Evolutionary conservation across 2,329 filamentous ascomycete species (phyloP).

Genomic region (Xylariaceae sp.): DNA sequence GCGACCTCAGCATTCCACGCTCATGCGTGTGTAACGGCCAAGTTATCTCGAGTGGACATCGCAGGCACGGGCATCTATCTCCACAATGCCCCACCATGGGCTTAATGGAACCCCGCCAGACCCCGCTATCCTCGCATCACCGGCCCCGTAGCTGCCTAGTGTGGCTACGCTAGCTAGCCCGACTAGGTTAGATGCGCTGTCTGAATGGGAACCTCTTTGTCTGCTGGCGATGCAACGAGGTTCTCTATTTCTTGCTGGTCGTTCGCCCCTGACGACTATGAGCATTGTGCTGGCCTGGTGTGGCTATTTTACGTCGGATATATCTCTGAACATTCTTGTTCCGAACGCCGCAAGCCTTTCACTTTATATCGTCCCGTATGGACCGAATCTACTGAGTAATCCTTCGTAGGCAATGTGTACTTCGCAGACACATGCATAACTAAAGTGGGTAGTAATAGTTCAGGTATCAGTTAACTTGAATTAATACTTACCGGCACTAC

Average conservation of each 20-base stretch:
- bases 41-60: background rate
- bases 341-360: no score
- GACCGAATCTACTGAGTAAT: no score
- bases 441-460: no score
- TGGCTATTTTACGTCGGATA: background rate
- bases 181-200: background rate
- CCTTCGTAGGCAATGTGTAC: no score
- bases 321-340: no score
- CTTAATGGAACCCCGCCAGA: background rate
- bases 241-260: background rate
- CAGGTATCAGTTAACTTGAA: no score
- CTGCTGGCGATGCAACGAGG: background rate
- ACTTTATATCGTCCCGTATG: no score
- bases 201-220: background rate
- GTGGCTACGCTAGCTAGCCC: background rate
- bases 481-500: no score
- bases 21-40: background rate
- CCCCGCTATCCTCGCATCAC: background rate
- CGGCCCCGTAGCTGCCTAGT: background rate
- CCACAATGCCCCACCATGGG: background rate
- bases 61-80: no score
- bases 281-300: background rate
- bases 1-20: background rate
- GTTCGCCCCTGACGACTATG: background rate
- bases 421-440: no score